Evolutionary conservation across 179 eudicot genomes (phyloP), one percentile per base, ranked within the genome.

Genomic region (Camellia oleifera): DNA sequence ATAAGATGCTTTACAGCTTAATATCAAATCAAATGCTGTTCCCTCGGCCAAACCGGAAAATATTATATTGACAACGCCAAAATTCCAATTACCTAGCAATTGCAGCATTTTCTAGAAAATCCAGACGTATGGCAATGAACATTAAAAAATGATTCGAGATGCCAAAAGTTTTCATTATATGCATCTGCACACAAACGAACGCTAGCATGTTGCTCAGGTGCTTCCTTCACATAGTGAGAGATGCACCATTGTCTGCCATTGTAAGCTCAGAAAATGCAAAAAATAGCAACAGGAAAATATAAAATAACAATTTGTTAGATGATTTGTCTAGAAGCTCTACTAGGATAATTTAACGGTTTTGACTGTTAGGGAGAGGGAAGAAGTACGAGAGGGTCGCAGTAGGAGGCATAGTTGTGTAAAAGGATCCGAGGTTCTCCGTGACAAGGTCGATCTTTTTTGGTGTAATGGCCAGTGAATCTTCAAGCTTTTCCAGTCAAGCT

Each of bases 161-260:
- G 17, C 64, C 12, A 15, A 14, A 2, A 20, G 72, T 63, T 63
- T 54, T 14, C 26, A 7, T 6, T 42, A 1, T 14, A 58, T 18
- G 17, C 7, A 66, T 53, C 82, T 75, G 15, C 75, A 75, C 10
- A 76, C 10, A 76, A 53, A 48, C 5, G 32, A 61, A 17, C 13
- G 46, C 26, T 23, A 50, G 57, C 2, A 32, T 32, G 62, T 11
- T 52, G 42, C 62, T 52, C 42, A 13, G 64, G 17, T 45, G 68
- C 57, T 53, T 81, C 80, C 73, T 57, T 91, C 86, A 93, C 76
- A 94, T 94, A 53, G 89, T 86, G 61, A 95, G 90, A 61, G 99
- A 90, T 75, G 98, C 93, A 58, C 98, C 99, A 82, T 95, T 94
- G 86, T 95, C 99, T 32, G 93, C 94, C 52, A 79, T 81, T 8